phyloP scores from a whole-genome alignment of 306 rosid genomes.

The Gleditsia sinensis region DNA sequence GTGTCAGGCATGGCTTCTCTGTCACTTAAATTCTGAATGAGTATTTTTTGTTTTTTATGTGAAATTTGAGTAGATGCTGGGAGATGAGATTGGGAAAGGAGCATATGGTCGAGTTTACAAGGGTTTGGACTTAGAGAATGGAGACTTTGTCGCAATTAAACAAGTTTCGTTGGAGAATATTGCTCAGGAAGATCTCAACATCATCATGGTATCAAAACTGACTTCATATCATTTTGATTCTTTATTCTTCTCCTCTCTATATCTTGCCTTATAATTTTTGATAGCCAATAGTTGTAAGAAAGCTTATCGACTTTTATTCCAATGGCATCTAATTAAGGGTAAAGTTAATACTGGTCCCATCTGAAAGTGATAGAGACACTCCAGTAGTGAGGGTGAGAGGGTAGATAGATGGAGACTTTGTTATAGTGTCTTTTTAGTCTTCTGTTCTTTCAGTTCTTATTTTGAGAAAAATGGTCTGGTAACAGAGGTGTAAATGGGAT shows the following conservation, averaged over 20 bases:
- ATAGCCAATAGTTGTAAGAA: constrained; percentile 8
- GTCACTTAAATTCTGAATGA: not conserved
- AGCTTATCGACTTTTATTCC: constrained; percentile 7
- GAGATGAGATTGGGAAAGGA: constrained; percentile 99
- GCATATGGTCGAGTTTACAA: constrained; percentile 98
- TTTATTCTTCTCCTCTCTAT: not conserved
- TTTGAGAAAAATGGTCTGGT: not conserved
- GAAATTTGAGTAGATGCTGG: constrained; percentile 78
- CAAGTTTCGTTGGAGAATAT: constrained; percentile 99
- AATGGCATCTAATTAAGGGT: not conserved
- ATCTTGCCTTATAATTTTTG: not conserved
- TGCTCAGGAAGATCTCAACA: constrained; percentile 98
- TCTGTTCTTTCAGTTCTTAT: no score
- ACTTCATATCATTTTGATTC: constrained; percentile 19
- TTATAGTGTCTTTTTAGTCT: not conserved
- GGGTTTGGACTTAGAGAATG: constrained; percentile 98
- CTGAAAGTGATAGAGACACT: constrained; percentile 17
- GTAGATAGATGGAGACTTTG: not conserved
- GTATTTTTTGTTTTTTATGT: constrained; percentile 21
- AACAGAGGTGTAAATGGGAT: not conserved
- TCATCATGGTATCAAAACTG: constrained; percentile 77
- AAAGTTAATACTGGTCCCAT: constrained; percentile 18
- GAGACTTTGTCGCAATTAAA: constrained; percentile 96
- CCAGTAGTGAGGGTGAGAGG: not conserved
- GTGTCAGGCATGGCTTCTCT: no score